These are phyloP conservation scores for Marasmius fiardii DNA, from an alignment of 1,284 basidiomycete species.

Conservation along the genomic window DNA sequence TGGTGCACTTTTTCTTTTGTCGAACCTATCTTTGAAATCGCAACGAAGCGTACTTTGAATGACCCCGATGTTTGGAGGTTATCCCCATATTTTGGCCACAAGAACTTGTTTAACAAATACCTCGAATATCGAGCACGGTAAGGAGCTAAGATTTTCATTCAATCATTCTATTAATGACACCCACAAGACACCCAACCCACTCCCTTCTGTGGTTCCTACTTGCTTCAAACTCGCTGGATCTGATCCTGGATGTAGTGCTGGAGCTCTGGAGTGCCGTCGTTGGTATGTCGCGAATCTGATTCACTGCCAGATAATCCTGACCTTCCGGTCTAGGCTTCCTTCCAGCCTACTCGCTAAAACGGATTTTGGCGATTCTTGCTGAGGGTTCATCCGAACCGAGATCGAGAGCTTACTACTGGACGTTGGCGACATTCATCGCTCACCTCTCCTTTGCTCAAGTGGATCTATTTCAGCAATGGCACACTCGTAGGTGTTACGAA, in stretches of 20 bases:
- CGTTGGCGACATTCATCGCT: conserved; percentile 62
- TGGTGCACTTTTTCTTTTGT: conserved; percentile 81
- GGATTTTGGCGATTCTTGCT: conserved; percentile 49
- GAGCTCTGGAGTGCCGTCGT: conserved; percentile 61
- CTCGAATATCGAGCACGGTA: conserved; percentile 47
- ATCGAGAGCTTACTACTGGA: conserved; percentile 64
- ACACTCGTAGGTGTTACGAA: conserved; percentile 63
- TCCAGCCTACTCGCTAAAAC: conserved; percentile 58
- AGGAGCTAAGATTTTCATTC: conserved; percentile 12
- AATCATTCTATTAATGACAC: conserved; percentile 1
- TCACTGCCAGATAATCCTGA: conserved; percentile 15
- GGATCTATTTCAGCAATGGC: conserved; percentile 65
- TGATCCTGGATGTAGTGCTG: conserved; percentile 55
- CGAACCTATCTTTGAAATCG: conserved; percentile 62
- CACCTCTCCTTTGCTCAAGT: conserved; percentile 68
- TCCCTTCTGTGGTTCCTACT: conserved; percentile 64
- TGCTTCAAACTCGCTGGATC: conserved; percentile 70
- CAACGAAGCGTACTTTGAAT: conserved; percentile 54
- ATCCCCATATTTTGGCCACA: conserved; percentile 69
- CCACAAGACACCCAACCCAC: conserved; percentile 43
- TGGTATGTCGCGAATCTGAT: conserved; percentile 36
- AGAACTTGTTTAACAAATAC: conserved; percentile 65
- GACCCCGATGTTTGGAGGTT: conserved; percentile 71
- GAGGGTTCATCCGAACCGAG: conserved; percentile 44
- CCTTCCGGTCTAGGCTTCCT: conserved; percentile 43